Percentiles rank a stretch among this genome's conserved stretches.
These are phyloP conservation scores for Aspergillus fructus DNA, from an alignment of 2,329 filamentous ascomycete genomes.

Conservation along the genomic window DNA sequence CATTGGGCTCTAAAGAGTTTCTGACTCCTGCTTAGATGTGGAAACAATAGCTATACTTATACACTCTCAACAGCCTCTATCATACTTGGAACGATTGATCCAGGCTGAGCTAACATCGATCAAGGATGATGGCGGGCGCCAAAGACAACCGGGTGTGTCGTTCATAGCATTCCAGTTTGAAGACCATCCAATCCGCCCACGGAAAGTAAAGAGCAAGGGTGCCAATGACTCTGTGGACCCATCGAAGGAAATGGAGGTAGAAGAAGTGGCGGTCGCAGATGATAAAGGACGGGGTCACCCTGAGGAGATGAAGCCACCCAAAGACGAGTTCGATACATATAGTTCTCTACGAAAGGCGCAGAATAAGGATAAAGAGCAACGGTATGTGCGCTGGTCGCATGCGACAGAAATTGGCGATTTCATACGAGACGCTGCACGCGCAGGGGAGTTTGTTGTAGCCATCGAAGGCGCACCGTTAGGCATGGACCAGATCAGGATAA, in stretches of 20 bases:
- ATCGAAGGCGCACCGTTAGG: constrained; percentile 70
- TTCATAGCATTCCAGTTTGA: constrained; percentile 79
- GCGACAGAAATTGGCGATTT: constrained; percentile 93
- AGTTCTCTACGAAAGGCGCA: constrained; percentile 60
- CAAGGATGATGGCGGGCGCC: constrained; percentile 59
- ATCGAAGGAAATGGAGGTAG: constrained; percentile 3
- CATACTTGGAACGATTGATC: constrained; percentile 83
- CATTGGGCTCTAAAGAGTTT: neutral
- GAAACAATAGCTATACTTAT: constrained; percentile 82
- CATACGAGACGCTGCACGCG: constrained; percentile 82
- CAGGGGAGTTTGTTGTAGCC: constrained; percentile 78
- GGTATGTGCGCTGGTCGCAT: constrained; percentile 83
- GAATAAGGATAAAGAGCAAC: constrained; percentile 29
- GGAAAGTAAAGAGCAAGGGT: constrained; percentile 35
- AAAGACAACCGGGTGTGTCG: constrained; percentile 70
- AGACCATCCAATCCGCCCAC: constrained; percentile 53
- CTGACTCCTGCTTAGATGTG: constrained; percentile 50
- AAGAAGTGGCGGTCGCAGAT: neutral
- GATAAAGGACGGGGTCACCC: constrained; percentile 21
- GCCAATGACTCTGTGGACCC: constrained; percentile 5
- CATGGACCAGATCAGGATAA: constrained; percentile 66
- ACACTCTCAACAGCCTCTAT: constrained; percentile 86
- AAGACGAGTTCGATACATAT: constrained; percentile 65
- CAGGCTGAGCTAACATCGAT: constrained; percentile 80
- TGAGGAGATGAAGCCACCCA: constrained; percentile 40